Percentiles rank a stretch among this genome's conserved stretches.
These are phyloP conservation scores for Stagonosporopsis vannaccii DNA, from an alignment of 2,329 filamentous ascomycete genomes.

Conservation along the genomic window DNA sequence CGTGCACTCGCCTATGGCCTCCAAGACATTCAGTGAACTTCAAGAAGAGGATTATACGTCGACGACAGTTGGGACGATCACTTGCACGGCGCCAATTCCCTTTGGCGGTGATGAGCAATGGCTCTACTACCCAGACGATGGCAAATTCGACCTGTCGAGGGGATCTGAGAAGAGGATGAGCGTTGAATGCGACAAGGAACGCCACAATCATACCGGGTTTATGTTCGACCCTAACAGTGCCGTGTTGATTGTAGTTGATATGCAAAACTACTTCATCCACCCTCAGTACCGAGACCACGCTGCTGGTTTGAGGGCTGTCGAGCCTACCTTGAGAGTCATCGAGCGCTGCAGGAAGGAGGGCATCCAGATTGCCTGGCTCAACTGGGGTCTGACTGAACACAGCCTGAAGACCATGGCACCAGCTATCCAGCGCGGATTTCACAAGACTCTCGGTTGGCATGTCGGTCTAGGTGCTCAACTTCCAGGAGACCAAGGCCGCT, in stretches of 20 bases:
- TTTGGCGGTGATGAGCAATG: conserved; percentile 53
- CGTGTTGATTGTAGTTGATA: conserved; percentile 52
- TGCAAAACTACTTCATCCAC: conserved; percentile 55
- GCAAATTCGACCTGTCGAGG: conserved; percentile 53
- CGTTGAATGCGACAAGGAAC: conserved; percentile 51
- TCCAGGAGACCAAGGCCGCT: conserved; percentile 49
- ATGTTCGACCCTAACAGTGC: conserved; percentile 52
- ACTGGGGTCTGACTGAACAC: conserved; percentile 52
- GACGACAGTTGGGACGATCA: conserved; percentile 39
- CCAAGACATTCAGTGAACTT: conserved; percentile 20
- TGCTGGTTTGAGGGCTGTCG: conserved; percentile 41
- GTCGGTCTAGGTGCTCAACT: conserved; percentile 50
- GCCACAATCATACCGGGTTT: conserved; percentile 52
- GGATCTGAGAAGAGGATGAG: conserved; percentile 47
- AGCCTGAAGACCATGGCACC: conserved; percentile 51
- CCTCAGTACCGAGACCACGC: conserved; percentile 40
- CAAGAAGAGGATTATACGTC: conserved; percentile 18
- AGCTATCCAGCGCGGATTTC: conserved; percentile 53
- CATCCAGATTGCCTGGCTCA: conserved; percentile 53
- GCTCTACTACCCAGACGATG: conserved; percentile 51
- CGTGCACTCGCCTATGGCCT: conserved; percentile 13
- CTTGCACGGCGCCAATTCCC: conserved; percentile 50
- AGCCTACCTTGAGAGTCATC: conserved; percentile 50
- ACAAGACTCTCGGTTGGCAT: conserved; percentile 52
- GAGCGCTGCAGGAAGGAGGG: conserved; percentile 50